These are phyloP conservation scores for Aureobasidium sp. DNA, from an alignment of 2,329 filamentous ascomycete species.

Conservation along the genomic window DNA sequence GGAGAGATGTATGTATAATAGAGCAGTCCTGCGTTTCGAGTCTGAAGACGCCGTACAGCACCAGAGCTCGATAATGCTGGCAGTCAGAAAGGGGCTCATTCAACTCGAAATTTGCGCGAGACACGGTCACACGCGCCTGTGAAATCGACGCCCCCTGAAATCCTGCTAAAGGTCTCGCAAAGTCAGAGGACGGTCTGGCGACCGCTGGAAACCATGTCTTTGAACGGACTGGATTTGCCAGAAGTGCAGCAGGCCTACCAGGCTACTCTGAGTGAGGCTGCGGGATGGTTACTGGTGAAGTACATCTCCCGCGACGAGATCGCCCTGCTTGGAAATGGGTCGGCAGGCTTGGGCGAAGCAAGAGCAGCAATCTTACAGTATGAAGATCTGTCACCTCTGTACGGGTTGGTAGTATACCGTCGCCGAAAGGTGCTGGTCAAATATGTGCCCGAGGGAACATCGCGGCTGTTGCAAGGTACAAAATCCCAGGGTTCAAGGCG, in stretches of 20 bases:
- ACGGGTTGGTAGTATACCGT: conserved; percentile 84
- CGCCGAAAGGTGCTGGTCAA: conserved; percentile 87
- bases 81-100: conserved; percentile 10
- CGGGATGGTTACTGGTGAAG: conserved; percentile 95
- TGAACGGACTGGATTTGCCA: conserved; percentile 84
- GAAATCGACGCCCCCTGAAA: conserved; percentile 4
- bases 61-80: conserved; percentile 8
- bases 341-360: conserved; percentile 76
- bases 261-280: conserved; percentile 69
- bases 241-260: conserved; percentile 81
- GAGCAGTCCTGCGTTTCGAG: conserved; percentile 11
- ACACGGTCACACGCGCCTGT: conserved; percentile 14
- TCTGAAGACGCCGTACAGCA: not conserved
- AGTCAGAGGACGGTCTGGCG: conserved; percentile 5
- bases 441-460: conserved; percentile 85
- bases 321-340: conserved; percentile 67
- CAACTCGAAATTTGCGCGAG: conserved; percentile 15
- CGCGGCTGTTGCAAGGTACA: conserved; percentile 84
- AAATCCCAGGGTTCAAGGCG: conserved; percentile 18
- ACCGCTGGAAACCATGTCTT: conserved; percentile 59
- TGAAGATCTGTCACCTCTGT: conserved; percentile 78
- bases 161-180: not conserved
- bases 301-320: conserved; percentile 86
- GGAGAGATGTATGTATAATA: conserved; percentile 7
- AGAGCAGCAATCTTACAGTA: conserved; percentile 71